These are phyloP conservation scores for Blastobotrys persicus DNA, from an alignment of 1,139 yeast species.

Conservation along the genomic window DNA sequence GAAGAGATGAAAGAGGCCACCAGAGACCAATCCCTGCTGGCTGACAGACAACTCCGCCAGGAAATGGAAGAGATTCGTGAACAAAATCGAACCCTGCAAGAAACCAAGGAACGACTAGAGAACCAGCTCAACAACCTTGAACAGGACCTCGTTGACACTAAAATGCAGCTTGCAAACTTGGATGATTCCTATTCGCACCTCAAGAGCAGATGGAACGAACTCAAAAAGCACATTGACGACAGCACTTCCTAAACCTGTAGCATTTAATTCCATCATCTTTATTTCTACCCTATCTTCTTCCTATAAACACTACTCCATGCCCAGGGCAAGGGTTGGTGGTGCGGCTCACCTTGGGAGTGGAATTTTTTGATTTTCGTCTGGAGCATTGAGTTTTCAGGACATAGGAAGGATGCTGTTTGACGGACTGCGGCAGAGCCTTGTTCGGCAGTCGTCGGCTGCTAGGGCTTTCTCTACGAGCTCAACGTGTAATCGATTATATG, in stretches of 20 bases:
- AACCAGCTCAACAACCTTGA: conserved; percentile 36
- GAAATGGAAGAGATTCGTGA: conserved; percentile 54
- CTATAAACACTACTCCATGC: neutral
- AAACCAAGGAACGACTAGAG: conserved; percentile 36
- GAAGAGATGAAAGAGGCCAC: conserved; percentile 45
- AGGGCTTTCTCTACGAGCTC: conserved; percentile 21
- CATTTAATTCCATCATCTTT: no score
- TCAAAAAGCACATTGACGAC: conserved; percentile 37
- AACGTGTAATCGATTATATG: conserved; percentile 23
- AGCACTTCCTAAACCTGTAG: neutral
- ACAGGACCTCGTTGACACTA: conserved; percentile 34
- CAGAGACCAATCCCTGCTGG: conserved; percentile 20
- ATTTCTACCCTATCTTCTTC: neutral
- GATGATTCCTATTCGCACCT: conserved; percentile 30
- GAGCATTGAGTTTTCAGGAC: neutral
- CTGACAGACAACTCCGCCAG: conserved; percentile 22
- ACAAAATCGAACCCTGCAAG: conserved; percentile 41
- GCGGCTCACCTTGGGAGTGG: neutral
- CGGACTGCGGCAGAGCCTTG: conserved; percentile 1
- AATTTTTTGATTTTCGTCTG: neutral
- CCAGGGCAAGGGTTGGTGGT: neutral
- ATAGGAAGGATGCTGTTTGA: conserved; percentile 1
- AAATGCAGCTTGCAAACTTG: conserved; percentile 26
- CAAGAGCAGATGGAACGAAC: conserved; percentile 31
- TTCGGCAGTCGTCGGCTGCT: neutral